phyloP scores from a whole-genome alignment of 2,329 filamentous ascomycete species.

The Whalleya microplaca region DNA sequence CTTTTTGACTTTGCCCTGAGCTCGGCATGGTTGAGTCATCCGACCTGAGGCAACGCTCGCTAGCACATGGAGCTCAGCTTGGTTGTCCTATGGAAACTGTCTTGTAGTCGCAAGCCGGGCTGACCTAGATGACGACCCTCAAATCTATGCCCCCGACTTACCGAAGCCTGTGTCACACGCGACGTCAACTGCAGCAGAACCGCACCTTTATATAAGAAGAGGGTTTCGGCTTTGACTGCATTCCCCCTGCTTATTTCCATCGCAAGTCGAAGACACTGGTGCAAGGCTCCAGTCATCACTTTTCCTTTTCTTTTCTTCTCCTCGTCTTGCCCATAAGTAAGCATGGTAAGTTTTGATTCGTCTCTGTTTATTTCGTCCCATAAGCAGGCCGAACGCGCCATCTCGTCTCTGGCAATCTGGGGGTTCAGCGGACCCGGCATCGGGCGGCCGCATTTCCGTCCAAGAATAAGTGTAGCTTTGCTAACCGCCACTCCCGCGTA shows the following conservation, averaged over 20 bases:
- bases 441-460: conserved; percentile 4
- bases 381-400: conserved; percentile 1
- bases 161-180: conserved; percentile 24
- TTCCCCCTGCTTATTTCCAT: background rate
- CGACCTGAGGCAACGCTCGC: conserved; percentile 3
- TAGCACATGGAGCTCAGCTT: background rate
- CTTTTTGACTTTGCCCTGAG: conserved; percentile 19
- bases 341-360: conserved; percentile 23
- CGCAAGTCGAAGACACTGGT: background rate
- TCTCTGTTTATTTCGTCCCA: conserved; percentile 5
- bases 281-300: background rate
- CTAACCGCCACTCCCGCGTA: conserved; percentile 33
- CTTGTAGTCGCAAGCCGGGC: background rate
- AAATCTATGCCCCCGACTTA: conserved; percentile 12
- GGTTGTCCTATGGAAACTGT: background rate
- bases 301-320: conserved; percentile 16
- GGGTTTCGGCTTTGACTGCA: conserved; percentile 1
- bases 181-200: conserved; percentile 16
- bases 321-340: conserved; percentile 26
- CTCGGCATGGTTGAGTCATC: conserved; percentile 26
- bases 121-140: background rate
- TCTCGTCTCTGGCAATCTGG: background rate
- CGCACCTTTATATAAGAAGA: conserved; percentile 22
- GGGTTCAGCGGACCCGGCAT: conserved; percentile 2
- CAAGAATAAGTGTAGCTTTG: conserved; percentile 17